phyloP scores from a whole-genome alignment of 2,329 filamentous ascomycete species.

The Aureobasidium sp. region DNA sequence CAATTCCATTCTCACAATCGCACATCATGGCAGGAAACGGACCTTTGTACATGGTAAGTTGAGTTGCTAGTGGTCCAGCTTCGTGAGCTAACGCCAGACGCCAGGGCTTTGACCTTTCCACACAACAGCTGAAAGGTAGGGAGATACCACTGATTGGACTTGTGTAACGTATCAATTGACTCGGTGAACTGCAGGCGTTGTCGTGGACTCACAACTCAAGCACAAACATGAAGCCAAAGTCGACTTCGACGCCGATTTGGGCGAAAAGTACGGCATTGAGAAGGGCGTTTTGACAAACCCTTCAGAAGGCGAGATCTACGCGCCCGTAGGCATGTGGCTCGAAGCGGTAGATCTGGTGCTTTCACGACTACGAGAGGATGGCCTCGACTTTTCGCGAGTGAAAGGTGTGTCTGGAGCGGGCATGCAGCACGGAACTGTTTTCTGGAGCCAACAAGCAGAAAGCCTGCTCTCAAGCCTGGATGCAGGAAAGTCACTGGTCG shows the following conservation, averaged over 20 bases:
- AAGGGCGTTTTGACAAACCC: conserved; percentile 86
- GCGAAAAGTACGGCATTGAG: conserved; percentile 56
- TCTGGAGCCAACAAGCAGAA: conserved; percentile 72
- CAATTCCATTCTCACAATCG: neutral
- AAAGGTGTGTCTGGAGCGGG: conserved; percentile 83
- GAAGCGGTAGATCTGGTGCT: conserved; percentile 87
- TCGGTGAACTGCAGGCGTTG: conserved; percentile 53
- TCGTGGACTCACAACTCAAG: conserved; percentile 74
- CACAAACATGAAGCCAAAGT: conserved; percentile 81
- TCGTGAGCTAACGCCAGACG: neutral
- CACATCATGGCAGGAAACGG: conserved; percentile 8
- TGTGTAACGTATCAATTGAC: conserved; percentile 9
- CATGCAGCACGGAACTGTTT: conserved; percentile 97
- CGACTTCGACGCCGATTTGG: conserved; percentile 87
- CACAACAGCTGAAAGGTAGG: conserved; percentile 87
- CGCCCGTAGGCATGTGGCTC: conserved; percentile 89
- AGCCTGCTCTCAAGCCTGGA: conserved; percentile 56
- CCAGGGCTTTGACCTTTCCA: conserved; percentile 83
- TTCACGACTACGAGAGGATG: conserved; percentile 59
- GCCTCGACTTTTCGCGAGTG: conserved; percentile 66
- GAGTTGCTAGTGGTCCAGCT: neutral
- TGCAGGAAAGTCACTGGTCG: conserved; percentile 54
- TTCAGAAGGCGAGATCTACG: conserved; percentile 79
- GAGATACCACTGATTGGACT: neutral
- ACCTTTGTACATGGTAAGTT: conserved; percentile 14